These are phyloP conservation scores for Bipolaris oryzae DNA, from an alignment of 2,329 filamentous ascomycete genomes.

Conservation along the genomic window DNA sequence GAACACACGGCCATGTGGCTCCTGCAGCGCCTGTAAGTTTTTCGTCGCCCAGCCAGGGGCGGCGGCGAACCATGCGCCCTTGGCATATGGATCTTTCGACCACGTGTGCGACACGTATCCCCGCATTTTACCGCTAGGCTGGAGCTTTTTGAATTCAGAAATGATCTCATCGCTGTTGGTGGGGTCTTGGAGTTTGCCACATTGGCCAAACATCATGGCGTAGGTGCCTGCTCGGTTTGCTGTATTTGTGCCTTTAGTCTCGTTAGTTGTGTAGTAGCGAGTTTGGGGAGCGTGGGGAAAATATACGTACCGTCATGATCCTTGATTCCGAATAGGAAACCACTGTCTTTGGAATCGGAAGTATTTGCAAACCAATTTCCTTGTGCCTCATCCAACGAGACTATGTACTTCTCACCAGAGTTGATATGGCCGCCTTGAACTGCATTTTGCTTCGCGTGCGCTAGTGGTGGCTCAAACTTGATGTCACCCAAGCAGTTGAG, in stretches of 20 bases:
- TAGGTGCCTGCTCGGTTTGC: background rate
- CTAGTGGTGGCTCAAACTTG: background rate
- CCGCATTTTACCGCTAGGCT: background rate
- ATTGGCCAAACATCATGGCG: background rate
- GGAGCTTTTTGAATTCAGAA: background rate
- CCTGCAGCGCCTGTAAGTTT: background rate
- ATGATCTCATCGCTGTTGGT: constrained; percentile 1
- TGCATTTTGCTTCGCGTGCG: background rate
- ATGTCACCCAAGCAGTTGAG: background rate
- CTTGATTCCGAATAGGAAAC: constrained; percentile 1
- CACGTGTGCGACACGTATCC: constrained; percentile 1
- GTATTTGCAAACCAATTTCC: background rate
- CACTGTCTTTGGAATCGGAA: background rate
- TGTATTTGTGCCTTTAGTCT: background rate
- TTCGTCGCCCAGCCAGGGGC: background rate
- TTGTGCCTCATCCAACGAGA: background rate
- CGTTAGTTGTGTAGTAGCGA: background rate
- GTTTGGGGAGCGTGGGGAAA: background rate
- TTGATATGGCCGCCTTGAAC: background rate
- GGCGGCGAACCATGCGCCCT: background rate
- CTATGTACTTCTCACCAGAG: background rate
- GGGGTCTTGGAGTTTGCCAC: background rate
- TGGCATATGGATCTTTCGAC: background rate
- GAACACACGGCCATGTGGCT: background rate
- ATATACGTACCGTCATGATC: background rate